Evolutionary conservation across 192 early-diverging fungal genomes (phyloP), one percentile per base, ranked within the genome.

Genomic region (Umbelopsis sp.): DNA sequence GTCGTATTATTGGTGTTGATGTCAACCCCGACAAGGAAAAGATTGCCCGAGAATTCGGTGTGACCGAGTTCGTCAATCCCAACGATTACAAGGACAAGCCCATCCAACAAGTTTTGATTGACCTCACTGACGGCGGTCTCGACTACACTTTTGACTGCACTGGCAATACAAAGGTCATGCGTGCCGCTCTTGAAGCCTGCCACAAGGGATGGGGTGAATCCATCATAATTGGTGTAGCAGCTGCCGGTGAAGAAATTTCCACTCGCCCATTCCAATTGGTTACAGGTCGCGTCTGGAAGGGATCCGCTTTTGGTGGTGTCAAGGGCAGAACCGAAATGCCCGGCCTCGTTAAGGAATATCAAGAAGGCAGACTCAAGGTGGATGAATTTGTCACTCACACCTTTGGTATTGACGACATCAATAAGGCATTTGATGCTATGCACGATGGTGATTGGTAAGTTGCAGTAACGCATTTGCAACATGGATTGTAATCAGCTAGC

Each of bases 71-170:
- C 77, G 70, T 97, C 49, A 97, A 96, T 83, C 95, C 95, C 46
- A 89, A 88, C 37, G 93, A 96, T 76, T 82, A 85, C 78, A 77
- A 79, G 33, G 89, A 91, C 64, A 86, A 85, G 66, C 88, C 91
- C 5, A 91, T 96, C 66, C 93, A 95, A 74, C 80, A 89, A 47
- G 86, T 93, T 64, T 84, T 98, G 71, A 90, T 95, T 25, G 93
- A 95, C 27, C 88, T 93, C 78, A 96, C 94, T 27, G 96, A 97
- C 71, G 96, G 97, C 71, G 97, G 97, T 49, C 88, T 96, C 33
- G 97, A 98, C 74, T 95, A 97, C 75, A 93, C 94, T 41, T 98
- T 98, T 71, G 97, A 98, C 76, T 96, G 94, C 85, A 93, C 93
- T 71, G 97, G 92, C 65, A 97, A 97, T 64, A 87, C 91, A 22